phyloP scores from a whole-genome alignment of 1,284 basidiomycete genomes.

The Sanghuangporus sanghuang region DNA sequence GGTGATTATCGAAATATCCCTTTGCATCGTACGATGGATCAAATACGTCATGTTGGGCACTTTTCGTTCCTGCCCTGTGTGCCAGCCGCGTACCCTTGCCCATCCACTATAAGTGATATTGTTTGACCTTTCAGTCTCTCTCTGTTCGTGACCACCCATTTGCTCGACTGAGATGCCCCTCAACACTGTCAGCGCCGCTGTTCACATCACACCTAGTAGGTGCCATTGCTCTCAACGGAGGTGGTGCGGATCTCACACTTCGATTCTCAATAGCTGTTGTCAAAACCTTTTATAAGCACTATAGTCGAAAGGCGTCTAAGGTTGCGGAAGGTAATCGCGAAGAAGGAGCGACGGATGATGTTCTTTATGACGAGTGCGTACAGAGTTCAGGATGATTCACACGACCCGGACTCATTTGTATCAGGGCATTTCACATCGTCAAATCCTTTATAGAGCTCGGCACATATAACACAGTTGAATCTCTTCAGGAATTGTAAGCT shows the following conservation, averaged over 20 bases:
- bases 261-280: conserved; percentile 31
- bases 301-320: conserved; percentile 40
- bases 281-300: conserved; percentile 61
- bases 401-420: too few species aligned
- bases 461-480: conserved; percentile 55
- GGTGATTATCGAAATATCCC: neutral
- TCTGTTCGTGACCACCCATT: neutral
- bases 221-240: conserved; percentile 21
- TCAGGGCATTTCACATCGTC: conserved; percentile 61
- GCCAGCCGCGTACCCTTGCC: neutral
- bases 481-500: conserved; percentile 52
- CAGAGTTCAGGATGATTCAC: neutral
- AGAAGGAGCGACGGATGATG: conserved; percentile 48
- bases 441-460: conserved; percentile 61
- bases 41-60: neutral
- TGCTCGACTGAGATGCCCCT: conserved; percentile 39
- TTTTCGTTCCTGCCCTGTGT: neutral
- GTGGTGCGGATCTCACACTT: neutral
- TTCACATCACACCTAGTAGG: conserved; percentile 46
- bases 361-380: conserved; percentile 58
- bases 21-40: neutral
- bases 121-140: neutral
- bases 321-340: conserved; percentile 31
- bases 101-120: neutral
- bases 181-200: conserved; percentile 45